phyloP scores from a whole-genome alignment of 1,284 basidiomycete genomes.

The Athelia sp. region DNA sequence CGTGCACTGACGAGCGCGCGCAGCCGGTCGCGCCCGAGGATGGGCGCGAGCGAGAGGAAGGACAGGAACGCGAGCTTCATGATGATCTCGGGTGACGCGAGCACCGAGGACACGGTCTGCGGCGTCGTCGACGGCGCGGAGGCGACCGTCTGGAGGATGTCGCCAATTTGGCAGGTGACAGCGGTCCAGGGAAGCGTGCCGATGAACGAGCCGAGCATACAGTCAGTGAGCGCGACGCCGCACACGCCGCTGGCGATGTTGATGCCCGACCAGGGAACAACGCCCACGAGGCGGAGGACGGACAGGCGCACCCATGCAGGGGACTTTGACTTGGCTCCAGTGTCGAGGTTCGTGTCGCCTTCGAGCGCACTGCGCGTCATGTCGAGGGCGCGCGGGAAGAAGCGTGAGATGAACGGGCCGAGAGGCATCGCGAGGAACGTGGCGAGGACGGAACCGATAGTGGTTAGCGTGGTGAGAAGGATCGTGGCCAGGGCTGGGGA shows the following conservation, averaged over 20 bases:
- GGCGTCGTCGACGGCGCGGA: constrained; percentile 61
- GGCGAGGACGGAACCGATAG: constrained; percentile 77
- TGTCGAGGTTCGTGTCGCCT: constrained; percentile 37
- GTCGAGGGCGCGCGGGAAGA: constrained; percentile 82
- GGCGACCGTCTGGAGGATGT: constrained; percentile 75
- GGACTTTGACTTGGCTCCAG: constrained; percentile 33
- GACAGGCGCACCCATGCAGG: constrained; percentile 82
- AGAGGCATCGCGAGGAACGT: constrained; percentile 79
- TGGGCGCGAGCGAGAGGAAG: constrained; percentile 72
- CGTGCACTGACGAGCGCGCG: constrained; percentile 48
- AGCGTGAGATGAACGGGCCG: constrained; percentile 72
- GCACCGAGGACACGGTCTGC: constrained; percentile 65
- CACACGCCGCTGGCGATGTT: constrained; percentile 92
- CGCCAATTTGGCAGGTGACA: constrained; percentile 85
- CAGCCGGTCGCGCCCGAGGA: constrained; percentile 62
- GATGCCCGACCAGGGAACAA: constrained; percentile 93
- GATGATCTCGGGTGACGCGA: constrained; percentile 68
- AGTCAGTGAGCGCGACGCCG: constrained; percentile 70
- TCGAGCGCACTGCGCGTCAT: constrained; percentile 69
- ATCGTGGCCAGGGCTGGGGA: constrained; percentile 76
- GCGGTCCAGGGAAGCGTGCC: constrained; percentile 79
- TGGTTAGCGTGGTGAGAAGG: constrained; percentile 78
- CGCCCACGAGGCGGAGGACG: constrained; percentile 80
- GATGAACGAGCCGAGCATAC: constrained; percentile 77
- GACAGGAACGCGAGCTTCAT: constrained; percentile 70